These are phyloP conservation scores for Tinospora cordifolia DNA, from an alignment of 164 flowering plant genomes.

Conservation along the genomic window DNA sequence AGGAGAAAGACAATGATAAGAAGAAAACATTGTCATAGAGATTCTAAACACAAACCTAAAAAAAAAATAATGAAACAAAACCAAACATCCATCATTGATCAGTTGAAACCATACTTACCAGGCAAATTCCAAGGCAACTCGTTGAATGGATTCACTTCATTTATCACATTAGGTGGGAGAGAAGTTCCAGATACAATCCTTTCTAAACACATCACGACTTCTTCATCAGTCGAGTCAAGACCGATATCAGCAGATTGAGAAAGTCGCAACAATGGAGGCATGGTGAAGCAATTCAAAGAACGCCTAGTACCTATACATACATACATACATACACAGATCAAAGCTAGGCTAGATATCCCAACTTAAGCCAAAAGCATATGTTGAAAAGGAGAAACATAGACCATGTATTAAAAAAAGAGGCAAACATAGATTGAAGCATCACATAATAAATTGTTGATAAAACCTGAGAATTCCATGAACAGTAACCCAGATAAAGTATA, in stretches of 20 bases:
- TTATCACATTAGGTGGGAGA: constrained; percentile 33
- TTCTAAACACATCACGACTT: constrained; percentile 16
- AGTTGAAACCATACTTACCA: constrained; percentile 23
- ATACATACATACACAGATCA: neutral
- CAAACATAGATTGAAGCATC: too few relatives aligned
- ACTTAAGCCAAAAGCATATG: too few relatives aligned
- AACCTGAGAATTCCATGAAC: too few relatives aligned
- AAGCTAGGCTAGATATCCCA: neutral
- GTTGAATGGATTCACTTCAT: constrained; percentile 32
- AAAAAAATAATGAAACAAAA: neutral
- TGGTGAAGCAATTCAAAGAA: constrained; percentile 12
- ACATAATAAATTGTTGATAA: too few relatives aligned
- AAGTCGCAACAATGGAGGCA: constrained; percentile 25
- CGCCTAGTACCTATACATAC: constrained; percentile 1
- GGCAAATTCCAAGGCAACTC: constrained; percentile 30
- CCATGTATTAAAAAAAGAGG: too few relatives aligned
- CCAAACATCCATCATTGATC: neutral
- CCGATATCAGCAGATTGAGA: constrained; percentile 19
- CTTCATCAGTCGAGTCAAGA: constrained; percentile 24
- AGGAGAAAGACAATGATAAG: neutral
- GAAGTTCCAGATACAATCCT: constrained; percentile 21
- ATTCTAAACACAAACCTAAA: neutral
- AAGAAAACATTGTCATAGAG: neutral
- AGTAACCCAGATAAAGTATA: too few relatives aligned
- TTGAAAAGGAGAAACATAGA: too few relatives aligned